These are phyloP conservation scores for Penicillium pulvis DNA, from an alignment of 495 filamentous ascomycete genomes.

Conservation along the genomic window DNA sequence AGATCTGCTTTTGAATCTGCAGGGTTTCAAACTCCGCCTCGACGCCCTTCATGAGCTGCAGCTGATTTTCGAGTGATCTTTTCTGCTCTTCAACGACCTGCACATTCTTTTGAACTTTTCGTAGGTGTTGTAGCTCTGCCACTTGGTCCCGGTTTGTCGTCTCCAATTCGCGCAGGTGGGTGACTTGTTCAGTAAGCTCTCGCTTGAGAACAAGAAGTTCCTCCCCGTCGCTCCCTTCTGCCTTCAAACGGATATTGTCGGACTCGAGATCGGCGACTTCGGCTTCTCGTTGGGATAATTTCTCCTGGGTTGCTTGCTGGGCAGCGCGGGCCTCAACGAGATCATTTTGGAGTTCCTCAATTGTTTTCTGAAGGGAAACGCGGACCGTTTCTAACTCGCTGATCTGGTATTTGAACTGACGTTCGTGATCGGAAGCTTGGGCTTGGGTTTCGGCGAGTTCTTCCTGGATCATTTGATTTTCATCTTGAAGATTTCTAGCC, in stretches of 20 bases:
- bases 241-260: conserved; percentile 78
- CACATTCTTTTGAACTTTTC: conserved; percentile 77
- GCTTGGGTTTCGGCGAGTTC: conserved; percentile 75
- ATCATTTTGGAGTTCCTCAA: conserved; percentile 74
- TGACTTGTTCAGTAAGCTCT: conserved; percentile 86
- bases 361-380: conserved; percentile 62
- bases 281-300: conserved; percentile 65
- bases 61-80: conserved; percentile 71
- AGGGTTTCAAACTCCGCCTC: conserved; percentile 75
- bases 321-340: conserved; percentile 61
- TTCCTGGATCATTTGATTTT: conserved; percentile 70
- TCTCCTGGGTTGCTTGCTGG: conserved; percentile 66
- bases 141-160: conserved; percentile 74
- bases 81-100: conserved; percentile 98
- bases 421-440: conserved; percentile 67
- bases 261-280: conserved; percentile 74
- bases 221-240: conserved; percentile 82
- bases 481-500: conserved; percentile 69
- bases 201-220: conserved; percentile 78
- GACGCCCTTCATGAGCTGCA: conserved; percentile 74
- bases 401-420: conserved; percentile 68
- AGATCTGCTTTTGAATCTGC: conserved; percentile 76
- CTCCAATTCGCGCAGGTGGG: conserved; percentile 84
- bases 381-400: conserved; percentile 73
- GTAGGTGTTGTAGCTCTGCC: conserved; percentile 77